These are phyloP conservation scores for Euphrasia arctica DNA, from an alignment of 305 asterid genomes.

Conservation along the genomic window DNA sequence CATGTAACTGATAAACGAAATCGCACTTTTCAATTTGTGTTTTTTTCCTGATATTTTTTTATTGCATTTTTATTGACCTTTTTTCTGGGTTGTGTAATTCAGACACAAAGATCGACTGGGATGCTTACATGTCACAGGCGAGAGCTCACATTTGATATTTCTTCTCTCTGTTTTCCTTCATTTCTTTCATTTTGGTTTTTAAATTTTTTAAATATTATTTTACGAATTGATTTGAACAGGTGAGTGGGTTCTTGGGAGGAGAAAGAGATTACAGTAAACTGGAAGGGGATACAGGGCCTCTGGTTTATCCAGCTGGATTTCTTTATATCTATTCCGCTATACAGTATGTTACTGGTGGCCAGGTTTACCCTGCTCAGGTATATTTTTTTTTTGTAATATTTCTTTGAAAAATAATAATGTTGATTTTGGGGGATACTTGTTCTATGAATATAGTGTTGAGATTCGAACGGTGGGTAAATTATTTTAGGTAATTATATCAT, in stretches of 20 bases:
- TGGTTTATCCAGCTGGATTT: constrained; percentile 97
- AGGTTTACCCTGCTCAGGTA: constrained; percentile 86
- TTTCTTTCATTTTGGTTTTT: neutral
- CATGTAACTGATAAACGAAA: too few relatives aligned
- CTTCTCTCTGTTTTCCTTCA: too few relatives aligned
- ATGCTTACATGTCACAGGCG: constrained; percentile 68
- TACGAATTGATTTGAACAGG: constrained; percentile 35
- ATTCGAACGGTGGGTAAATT: neutral
- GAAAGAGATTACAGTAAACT: constrained; percentile 88
- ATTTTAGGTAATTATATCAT: too few relatives aligned
- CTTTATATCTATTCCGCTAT: constrained; percentile 82
- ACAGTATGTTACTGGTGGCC: constrained; percentile 72
- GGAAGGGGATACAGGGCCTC: constrained; percentile 94
- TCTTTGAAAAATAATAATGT: too few relatives aligned
- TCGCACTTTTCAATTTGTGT: too few relatives aligned
- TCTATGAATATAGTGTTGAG: too few relatives aligned
- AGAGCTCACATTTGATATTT: constrained; percentile 1
- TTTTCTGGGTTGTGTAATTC: too few relatives aligned
- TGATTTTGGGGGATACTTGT: too few relatives aligned
- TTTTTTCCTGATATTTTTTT: too few relatives aligned
- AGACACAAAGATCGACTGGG: too few relatives aligned
- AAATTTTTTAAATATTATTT: constrained; percentile 17
- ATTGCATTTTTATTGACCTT: too few relatives aligned
- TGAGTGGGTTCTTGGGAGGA: constrained; percentile 77
- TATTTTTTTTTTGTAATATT: neutral